Conservation (phyloP, 2,329 filamentous ascomycete genomes). For the Colletotrichum sp. region DNA sequence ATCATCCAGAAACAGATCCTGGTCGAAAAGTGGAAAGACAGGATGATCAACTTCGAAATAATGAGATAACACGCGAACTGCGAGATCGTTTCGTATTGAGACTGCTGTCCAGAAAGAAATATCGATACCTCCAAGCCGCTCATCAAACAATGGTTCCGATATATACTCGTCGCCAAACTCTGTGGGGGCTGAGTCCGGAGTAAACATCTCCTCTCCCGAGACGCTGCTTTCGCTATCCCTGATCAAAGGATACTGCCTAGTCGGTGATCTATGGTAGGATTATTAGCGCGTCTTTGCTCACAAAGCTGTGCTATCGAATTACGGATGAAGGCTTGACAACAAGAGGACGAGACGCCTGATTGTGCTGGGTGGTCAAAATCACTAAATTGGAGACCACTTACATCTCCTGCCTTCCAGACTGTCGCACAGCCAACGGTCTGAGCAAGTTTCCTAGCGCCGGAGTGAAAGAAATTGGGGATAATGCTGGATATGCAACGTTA, state of each 20-base stretch:
- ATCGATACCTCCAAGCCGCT: neutral
- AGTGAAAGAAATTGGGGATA: neutral
- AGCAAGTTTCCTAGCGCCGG: neutral
- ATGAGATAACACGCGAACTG: neutral
- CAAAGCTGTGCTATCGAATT: neutral
- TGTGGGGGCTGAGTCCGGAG: neutral
- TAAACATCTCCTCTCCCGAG: neutral
- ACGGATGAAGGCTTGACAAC: rapidly evolving
- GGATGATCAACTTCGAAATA: slow-evolving; percentile 7
- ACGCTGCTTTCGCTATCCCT: neutral
- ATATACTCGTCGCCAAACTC: neutral
- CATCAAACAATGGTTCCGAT: neutral
- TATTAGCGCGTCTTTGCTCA: neutral
- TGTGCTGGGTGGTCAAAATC: rapidly evolving
- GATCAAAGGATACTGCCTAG: neutral
- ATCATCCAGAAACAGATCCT: neutral
- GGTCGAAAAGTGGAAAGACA: slow-evolving; percentile 1
- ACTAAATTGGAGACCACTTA: rapidly evolving
- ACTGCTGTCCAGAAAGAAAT: neutral
- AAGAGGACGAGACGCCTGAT: rapidly evolving
- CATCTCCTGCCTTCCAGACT: neutral
- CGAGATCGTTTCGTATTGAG: neutral
- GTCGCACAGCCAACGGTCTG: neutral
- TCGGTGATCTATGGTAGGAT: rapidly evolving
- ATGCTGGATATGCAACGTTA: neutral